phyloP scores from a whole-genome alignment of 2,329 filamentous ascomycete species.

The Fusarium oxysporum region DNA sequence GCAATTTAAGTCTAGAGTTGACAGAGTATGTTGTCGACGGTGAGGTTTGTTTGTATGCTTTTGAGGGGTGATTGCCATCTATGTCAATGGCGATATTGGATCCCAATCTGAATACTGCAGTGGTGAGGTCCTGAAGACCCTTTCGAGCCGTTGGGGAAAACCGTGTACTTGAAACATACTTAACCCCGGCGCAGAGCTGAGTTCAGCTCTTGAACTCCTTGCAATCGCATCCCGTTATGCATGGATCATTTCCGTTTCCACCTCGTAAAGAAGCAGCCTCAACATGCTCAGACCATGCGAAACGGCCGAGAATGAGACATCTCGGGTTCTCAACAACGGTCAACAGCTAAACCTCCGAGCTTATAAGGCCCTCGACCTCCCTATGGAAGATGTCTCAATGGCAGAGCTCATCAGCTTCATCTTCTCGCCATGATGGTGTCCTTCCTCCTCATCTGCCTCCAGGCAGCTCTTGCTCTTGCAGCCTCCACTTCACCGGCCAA shows the following conservation, averaged over 20 bases:
- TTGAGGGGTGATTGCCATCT: neutral
- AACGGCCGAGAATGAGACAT: neutral
- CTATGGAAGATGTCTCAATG: no score
- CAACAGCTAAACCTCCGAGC: neutral
- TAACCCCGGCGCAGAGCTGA: neutral
- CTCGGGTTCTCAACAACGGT: neutral
- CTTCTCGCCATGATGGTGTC: neutral
- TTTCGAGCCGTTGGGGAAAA: accelerated
- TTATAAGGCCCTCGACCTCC: neutral
- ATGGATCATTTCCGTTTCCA: conserved; percentile 14
- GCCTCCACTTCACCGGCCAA: neutral
- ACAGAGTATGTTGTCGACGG: accelerated
- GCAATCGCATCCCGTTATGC: neutral
- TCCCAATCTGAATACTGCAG: neutral
- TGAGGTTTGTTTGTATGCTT: neutral
- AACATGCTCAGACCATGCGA: neutral
- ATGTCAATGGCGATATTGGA: neutral
- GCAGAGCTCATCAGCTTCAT: neutral
- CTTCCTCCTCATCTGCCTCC: conserved; percentile 13
- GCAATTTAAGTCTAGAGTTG: neutral
- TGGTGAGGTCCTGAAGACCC: accelerated
- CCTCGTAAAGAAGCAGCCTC: conserved; percentile 21
- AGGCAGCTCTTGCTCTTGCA: neutral
- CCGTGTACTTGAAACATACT: neutral
- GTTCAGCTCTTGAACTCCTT: neutral